Percentiles rank a stretch among this genome's conserved stretches.
Conservation (phyloP, 2,329 filamentous ascomycete species). For the Penicillium sp. region DNA sequence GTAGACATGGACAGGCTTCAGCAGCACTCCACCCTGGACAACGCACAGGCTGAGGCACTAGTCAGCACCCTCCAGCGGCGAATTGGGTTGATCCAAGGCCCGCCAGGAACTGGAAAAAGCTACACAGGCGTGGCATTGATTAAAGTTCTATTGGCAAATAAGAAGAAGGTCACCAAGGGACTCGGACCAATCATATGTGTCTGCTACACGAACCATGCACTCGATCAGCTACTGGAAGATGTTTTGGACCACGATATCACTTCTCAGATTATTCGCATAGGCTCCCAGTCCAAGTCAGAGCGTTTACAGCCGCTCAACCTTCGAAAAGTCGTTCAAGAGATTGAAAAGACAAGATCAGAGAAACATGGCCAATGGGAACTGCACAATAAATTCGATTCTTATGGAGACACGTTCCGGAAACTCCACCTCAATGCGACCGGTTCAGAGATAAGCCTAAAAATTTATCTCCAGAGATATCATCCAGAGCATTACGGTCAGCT, state of each 20-base stretch:
- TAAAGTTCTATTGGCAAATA: conserved; percentile 30
- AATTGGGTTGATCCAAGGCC: conserved; percentile 29
- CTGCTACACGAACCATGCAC: conserved; percentile 55
- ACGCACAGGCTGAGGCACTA: conserved; percentile 21
- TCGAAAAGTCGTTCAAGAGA: conserved; percentile 28
- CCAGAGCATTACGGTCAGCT: neutral
- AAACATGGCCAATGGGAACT: conserved; percentile 18
- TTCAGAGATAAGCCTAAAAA: neutral
- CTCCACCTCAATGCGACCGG: conserved; percentile 9
- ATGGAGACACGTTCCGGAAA: conserved; percentile 10
- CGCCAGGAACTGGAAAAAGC: conserved; percentile 31
- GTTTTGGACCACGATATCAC: conserved; percentile 42
- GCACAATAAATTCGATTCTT: conserved; percentile 11
- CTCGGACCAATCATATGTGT: conserved; percentile 51
- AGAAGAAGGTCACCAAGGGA: conserved; percentile 14
- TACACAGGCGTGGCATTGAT: conserved; percentile 29
- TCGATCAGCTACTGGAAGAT: conserved; percentile 62
- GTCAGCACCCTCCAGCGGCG: conserved; percentile 16
- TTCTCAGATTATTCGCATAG: conserved; percentile 60
- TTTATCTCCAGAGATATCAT: neutral
- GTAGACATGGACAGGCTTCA: conserved; percentile 19
- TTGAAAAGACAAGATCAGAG: conserved; percentile 38
- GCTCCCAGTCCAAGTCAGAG: conserved; percentile 58
- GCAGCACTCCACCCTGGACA: conserved; percentile 19
- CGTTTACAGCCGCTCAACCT: conserved; percentile 54